A percentile compares a stretch with the other conserved stretches of the same genome.
phyloP scores from a whole-genome alignment of 768 basidiomycete species.

The Suillus subaureus region DNA sequence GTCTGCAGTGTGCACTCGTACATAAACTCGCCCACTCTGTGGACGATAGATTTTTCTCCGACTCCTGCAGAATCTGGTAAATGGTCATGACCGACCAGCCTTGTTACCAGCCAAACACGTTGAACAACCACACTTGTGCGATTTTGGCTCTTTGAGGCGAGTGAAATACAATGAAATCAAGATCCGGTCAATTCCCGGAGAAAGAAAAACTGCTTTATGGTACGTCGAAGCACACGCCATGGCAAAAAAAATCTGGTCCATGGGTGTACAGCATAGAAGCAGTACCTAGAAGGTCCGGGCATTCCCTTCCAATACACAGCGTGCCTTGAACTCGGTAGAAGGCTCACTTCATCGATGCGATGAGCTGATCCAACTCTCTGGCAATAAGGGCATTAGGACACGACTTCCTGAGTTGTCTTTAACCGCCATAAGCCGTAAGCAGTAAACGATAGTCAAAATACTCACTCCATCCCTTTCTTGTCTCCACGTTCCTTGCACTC shows the following conservation, averaged over 20 bases:
- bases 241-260: neutral
- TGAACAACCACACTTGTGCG: neutral
- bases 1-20: neutral
- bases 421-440: conserved; percentile 11
- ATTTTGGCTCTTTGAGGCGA: neutral
- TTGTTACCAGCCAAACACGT: neutral
- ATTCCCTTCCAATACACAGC: neutral
- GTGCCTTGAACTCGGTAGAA: neutral
- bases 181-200: neutral
- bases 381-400: conserved; percentile 82
- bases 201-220: neutral
- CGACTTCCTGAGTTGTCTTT: conserved; percentile 68
- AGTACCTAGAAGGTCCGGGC: neutral
- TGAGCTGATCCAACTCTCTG: conserved; percentile 72
- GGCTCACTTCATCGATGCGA: conserved; percentile 64
- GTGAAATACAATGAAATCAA: neutral
- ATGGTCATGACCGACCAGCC: too few relatives aligned
- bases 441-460: conserved; percentile 21
- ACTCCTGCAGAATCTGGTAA: neutral
- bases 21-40: neutral
- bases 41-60: neutral
- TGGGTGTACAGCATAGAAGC: neutral
- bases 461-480: conserved; percentile 83
- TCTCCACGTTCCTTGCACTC: conserved; percentile 92
- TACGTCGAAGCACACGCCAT: neutral